Evolutionary conservation across 1,284 basidiomycete genomes (phyloP), one percentile per base, ranked within the genome.

Genomic region (Lentinula novae-zelandiae): DNA sequence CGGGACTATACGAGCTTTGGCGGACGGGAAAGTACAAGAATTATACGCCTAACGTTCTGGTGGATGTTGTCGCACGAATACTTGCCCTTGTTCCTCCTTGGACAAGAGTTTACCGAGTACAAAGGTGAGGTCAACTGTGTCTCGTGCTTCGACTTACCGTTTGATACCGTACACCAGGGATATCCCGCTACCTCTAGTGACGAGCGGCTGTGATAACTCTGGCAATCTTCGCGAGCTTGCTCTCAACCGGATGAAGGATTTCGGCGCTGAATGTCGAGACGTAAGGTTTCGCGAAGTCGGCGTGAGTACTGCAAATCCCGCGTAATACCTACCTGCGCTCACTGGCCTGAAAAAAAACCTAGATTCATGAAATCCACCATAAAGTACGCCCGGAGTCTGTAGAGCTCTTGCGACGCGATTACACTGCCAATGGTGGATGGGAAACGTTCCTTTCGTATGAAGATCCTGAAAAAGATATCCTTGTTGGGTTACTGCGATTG

Each of bases 381-480:
- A 96, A 97, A 76, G 93, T 98, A 53, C 87, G 95, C 44, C 97
- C 97, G 54, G 93, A 96, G 70, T 92, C 95, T 36, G 92, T 98
- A 60, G 97, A 99, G 75, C 88, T 99, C n/a, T 86, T 99, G 40
- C 86, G 97, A 58, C 83, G 97, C 55, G 97, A 99, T 75, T 99
- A 99, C 75, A 82, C 92, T 2, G 97, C 97, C 33, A 99, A 99
- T 69, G 96, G 94, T 2, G 93, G 96, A 27, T 99, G 97, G 97
- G 97, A 99, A 77, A 98, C 96, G 0, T 99, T 99, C 84, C 78
- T 99, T 15, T 96, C 95, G 20, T 99, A 99, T 72, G 97, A 99
- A 77, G 97, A 99, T 74, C 96, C 96, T 3, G 93, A 95, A 73
- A 87, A 86, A 63, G 97, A 99, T 70, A 99, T 99, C 70, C 86